Evolutionary conservation across 495 filamentous ascomycete species (phyloP).

Genomic region (Thozetella sp.): DNA sequence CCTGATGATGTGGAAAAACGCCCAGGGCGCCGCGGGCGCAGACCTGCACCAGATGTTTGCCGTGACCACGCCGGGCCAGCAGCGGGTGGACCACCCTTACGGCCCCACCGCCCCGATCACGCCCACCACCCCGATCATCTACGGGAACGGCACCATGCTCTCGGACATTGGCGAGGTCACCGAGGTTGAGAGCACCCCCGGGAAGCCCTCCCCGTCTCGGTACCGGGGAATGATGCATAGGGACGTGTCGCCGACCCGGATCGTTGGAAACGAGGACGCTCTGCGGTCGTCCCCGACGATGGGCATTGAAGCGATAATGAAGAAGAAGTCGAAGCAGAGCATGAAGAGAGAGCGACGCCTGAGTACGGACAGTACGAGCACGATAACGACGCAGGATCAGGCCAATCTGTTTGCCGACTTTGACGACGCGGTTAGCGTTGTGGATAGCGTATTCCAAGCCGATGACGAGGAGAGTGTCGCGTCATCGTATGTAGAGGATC

Average conservation of each 20-base stretch:
- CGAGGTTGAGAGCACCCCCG: slow-evolving; percentile 55
- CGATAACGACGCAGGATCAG: slow-evolving; percentile 47
- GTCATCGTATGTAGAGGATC: slow-evolving; percentile 46
- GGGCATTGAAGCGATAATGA: slow-evolving; percentile 23
- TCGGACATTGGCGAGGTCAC: slow-evolving; percentile 77
- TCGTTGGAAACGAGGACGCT: slow-evolving; percentile 17
- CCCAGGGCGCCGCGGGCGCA: slow-evolving; percentile 27
- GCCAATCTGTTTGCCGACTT: slow-evolving; percentile 51
- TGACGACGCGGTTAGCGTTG: slow-evolving; percentile 56
- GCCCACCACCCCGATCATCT: slow-evolving; percentile 60
- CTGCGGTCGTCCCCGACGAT: slow-evolving; percentile 38
- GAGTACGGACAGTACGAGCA: slow-evolving; percentile 41
- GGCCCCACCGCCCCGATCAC: slow-evolving; percentile 53
- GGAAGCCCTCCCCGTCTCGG: slow-evolving; percentile 27
- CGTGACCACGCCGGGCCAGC: slow-evolving; percentile 19
- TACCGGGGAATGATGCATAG: slow-evolving; percentile 7
- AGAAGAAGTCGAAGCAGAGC: slow-evolving; percentile 41
- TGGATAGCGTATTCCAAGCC: slow-evolving; percentile 58
- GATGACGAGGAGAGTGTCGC: slow-evolving; percentile 62
- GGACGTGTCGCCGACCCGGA: slow-evolving; percentile 16
- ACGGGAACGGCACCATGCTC: slow-evolving; percentile 62
- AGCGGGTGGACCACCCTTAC: slow-evolving; percentile 27
- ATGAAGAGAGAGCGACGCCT: slow-evolving; percentile 26
- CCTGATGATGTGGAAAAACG: slow-evolving; percentile 47
- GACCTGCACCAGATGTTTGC: slow-evolving; percentile 32